Evolutionary conservation across 108 stramenopile genomes (phyloP).

Genomic region (Cyclotella kingstonii): DNA sequence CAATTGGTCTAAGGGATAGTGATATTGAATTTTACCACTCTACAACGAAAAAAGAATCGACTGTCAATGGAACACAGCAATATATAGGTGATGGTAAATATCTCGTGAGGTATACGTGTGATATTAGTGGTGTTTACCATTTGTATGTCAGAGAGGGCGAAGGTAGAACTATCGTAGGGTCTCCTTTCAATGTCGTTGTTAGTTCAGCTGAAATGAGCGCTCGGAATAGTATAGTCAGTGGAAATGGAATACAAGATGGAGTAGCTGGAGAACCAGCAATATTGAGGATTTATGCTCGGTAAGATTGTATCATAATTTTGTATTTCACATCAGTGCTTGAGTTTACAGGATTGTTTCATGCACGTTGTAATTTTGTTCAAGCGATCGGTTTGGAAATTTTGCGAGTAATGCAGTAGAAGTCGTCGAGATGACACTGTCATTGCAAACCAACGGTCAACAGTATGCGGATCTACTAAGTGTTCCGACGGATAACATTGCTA

Average conservation of each 20-base stretch:
- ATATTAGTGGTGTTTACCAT: constrained; percentile 5
- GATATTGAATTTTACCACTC: not conserved
- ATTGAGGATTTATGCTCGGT: constrained; percentile 10
- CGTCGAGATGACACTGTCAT: constrained; percentile 9
- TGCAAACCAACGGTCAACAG: constrained; percentile 1
- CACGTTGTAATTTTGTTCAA: too few relatives aligned
- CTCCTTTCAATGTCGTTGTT: constrained; percentile 18
- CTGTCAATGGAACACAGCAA: constrained; percentile 2
- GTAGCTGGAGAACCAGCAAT: constrained; percentile 12
- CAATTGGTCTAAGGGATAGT: not conserved
- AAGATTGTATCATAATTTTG: not conserved
- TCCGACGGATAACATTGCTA: not conserved
- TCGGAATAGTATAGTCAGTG: constrained; percentile 8
- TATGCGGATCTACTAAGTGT: not conserved
- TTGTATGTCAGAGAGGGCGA: constrained; percentile 1
- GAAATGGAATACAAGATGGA: constrained; percentile 3
- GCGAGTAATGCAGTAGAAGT: constrained; percentile 3
- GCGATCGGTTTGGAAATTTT: constrained; percentile 13
- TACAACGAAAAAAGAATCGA: not conserved
- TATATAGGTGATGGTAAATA: constrained; percentile 6
- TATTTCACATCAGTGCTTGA: too few relatives aligned
- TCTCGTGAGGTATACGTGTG: constrained; percentile 7
- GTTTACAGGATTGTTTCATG: too few relatives aligned
- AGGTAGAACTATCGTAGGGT: constrained; percentile 4
- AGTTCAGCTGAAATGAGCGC: constrained; percentile 10